Conservation (phyloP, 345 rosid species). For the Rhizophora apiculata region DNA sequence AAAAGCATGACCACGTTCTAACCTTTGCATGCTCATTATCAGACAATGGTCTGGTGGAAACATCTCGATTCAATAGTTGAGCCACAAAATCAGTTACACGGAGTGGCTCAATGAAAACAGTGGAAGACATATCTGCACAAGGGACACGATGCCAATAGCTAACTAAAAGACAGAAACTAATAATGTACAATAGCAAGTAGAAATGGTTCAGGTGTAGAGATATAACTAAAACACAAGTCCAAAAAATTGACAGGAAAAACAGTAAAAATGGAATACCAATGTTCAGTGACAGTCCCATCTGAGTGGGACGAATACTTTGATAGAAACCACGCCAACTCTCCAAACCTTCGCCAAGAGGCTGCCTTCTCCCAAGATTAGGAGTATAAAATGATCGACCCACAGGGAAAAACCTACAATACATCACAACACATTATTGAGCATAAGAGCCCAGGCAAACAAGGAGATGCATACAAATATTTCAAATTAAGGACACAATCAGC, state of each 20-base stretch:
- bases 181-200: no score
- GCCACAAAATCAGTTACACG: constrained; percentile 74
- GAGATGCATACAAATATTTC: neutral
- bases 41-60: constrained; percentile 63
- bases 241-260: neutral
- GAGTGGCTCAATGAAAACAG: constrained; percentile 89
- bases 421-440: neutral
- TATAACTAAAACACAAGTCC: no score
- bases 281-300: constrained; percentile 86
- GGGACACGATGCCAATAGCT: neutral
- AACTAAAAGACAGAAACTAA: neutral
- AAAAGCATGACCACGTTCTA: neutral
- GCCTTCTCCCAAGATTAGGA: constrained; percentile 77
- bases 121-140: constrained; percentile 83
- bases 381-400: constrained; percentile 91
- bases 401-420: constrained; percentile 57
- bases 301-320: constrained; percentile 96
- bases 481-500: neutral
- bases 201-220: neutral
- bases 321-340: constrained; percentile 99
- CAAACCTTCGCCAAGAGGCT: constrained; percentile 81
- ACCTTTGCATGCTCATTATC: constrained; percentile 98
- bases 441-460: neutral
- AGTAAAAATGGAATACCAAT: constrained; percentile 43
- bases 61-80: constrained; percentile 64